Base-by-base conservation (phyloP, 2,329 filamentous ascomycete species). In the Eutypa lata region DNA sequence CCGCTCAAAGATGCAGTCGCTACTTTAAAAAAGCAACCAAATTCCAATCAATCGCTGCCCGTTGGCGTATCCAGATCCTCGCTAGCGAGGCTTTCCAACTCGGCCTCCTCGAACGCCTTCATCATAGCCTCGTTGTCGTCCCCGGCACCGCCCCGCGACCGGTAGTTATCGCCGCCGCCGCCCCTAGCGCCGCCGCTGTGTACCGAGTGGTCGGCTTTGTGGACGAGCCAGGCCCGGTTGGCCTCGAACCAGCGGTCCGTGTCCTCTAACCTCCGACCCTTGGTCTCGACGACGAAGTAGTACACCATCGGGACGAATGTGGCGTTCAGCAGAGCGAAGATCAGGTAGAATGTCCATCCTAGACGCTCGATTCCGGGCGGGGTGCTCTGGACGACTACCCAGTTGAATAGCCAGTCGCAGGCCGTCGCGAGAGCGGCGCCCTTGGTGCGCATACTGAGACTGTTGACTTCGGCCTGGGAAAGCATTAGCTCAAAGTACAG, bases 281-380 rank as follows among this genome's bases (percentile, higher is more conserved):
- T 42, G 16, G 48, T 50, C 24, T 50, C 48, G 13, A 50, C 48
- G 7, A 50, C 48, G 40, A 50, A 24, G 48, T 50, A 50, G 48
- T 50, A 50, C 38, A 50, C 48, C 24, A 50, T 42, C 11, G 48
- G 48, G 11, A 50, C 48, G 24, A 50, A 45, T 3, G 7, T 24
- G 1, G n/a, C 21, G 21, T 45, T 45, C 21, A 45, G 21, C 21
- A 45, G 5, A 14, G 42, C 22, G 42, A 45, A 45, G 42, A 79
- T 71, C 28, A 78, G 68, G 67, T 76, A 81, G 62, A 76, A 79
- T 44, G 71, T 72, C 70, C 76, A 81, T 1, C 71, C 69, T 0
- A 82, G 67, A 21, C 73, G 76, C 21, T 73, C 64, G 37, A 70
- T 66, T 1, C 65, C 69, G 5, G 59, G 51, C 2, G 68, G 68